These are phyloP conservation scores for Aspergillus arachidicola DNA, from an alignment of 2,329 filamentous ascomycete genomes.

Conservation along the genomic window DNA sequence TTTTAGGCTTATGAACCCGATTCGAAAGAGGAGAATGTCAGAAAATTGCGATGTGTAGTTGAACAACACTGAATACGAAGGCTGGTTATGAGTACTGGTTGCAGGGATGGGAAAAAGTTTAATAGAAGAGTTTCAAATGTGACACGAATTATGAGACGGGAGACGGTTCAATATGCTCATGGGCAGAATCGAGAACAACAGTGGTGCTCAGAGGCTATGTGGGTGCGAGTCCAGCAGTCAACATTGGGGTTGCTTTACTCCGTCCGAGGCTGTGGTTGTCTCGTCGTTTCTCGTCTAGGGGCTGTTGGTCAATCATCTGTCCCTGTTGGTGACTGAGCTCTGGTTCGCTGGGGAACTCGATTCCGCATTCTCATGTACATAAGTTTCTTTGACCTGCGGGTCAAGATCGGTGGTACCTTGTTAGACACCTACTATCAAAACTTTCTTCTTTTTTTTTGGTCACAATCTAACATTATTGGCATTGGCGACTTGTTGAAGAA, in stretches of 20 bases:
- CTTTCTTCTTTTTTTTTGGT: constrained; percentile 9
- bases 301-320: constrained; percentile 18
- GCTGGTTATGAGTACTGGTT: background rate
- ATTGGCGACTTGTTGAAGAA: background rate
- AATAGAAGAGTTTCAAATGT: constrained; percentile 27
- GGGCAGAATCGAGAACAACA: constrained; percentile 20
- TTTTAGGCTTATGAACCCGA: background rate
- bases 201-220: constrained; percentile 12
- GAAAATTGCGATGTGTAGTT: constrained; percentile 1
- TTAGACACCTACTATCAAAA: constrained; percentile 18
- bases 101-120: constrained; percentile 23
- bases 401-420: constrained; percentile 28
- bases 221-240: constrained; percentile 7
- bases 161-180: constrained; percentile 28
- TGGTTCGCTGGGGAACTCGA: constrained; percentile 22
- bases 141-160: constrained; percentile 31
- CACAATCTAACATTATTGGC: background rate
- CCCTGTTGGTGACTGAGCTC: constrained; percentile 16
- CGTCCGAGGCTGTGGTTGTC: constrained; percentile 8
- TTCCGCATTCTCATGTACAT: constrained; percentile 40
- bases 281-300: constrained; percentile 9
- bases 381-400: constrained; percentile 29
- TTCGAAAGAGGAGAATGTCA: background rate
- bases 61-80: constrained; percentile 1
- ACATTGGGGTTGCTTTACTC: constrained; percentile 8